Evolutionary conservation across 2,329 filamentous ascomycete species (phyloP).

Genomic region (Incumbomyces delicatus): DNA sequence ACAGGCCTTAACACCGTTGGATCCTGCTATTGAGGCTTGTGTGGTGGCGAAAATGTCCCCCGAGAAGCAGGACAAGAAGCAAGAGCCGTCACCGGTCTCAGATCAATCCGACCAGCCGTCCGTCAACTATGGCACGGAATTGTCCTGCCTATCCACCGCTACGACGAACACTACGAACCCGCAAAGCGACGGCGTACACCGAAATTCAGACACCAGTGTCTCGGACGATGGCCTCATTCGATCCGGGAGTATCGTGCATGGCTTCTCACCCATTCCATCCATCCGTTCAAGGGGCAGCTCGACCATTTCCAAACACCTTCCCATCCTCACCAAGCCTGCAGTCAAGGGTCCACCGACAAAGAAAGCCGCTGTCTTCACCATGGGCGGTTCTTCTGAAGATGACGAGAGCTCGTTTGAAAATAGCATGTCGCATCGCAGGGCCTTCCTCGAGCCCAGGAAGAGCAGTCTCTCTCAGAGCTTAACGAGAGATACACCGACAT

Average conservation of each 20-base stretch:
- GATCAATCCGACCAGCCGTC: slow-evolving; percentile 41
- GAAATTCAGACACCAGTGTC: slow-evolving; percentile 53
- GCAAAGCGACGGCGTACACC: slow-evolving; percentile 36
- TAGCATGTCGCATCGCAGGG: slow-evolving; percentile 36
- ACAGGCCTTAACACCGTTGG: slow-evolving; percentile 53
- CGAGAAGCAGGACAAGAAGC: not conserved
- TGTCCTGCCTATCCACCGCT: slow-evolving; percentile 49
- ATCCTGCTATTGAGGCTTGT: slow-evolving; percentile 33
- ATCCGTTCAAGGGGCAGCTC: slow-evolving; percentile 23
- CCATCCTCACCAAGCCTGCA: slow-evolving; percentile 3
- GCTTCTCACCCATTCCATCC: slow-evolving; percentile 66
- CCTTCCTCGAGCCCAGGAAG: slow-evolving; percentile 23
- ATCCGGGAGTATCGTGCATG: slow-evolving; percentile 65
- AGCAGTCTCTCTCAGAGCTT: slow-evolving; percentile 32
- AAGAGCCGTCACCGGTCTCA: slow-evolving; percentile 26
- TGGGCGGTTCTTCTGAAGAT: slow-evolving; percentile 79
- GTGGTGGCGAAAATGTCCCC: slow-evolving; percentile 1
- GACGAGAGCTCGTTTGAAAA: slow-evolving; percentile 67
- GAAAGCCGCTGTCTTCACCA: slow-evolving; percentile 56
- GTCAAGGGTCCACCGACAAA: slow-evolving; percentile 46
- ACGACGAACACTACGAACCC: slow-evolving; percentile 42
- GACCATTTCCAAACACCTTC: slow-evolving; percentile 5
- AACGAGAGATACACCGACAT: slow-evolving; percentile 33
- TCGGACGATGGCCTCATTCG: slow-evolving; percentile 48
- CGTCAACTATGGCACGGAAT: slow-evolving; percentile 38